Percentiles rank a stretch among this genome's conserved stretches.
phyloP scores from a whole-genome alignment of 306 rosid species.

The Astragalus glycyphyllos region DNA sequence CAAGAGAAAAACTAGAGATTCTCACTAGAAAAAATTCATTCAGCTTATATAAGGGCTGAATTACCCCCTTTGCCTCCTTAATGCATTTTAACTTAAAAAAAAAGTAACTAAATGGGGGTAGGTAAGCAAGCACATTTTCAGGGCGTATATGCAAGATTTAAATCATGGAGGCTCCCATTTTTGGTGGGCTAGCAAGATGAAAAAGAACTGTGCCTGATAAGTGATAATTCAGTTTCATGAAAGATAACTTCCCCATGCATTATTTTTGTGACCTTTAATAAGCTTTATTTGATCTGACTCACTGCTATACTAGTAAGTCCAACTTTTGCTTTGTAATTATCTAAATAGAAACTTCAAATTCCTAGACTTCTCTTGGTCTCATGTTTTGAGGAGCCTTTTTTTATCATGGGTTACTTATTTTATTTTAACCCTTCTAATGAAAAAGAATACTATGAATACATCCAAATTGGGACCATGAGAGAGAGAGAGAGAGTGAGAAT shows the following conservation, averaged over 20 bases:
- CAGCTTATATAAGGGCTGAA: too few relatives aligned
- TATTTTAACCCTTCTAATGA: conserved; percentile 39
- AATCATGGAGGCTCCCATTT: conserved; percentile 38
- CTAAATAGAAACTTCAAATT: conserved; percentile 45
- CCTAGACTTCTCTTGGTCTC: conserved; percentile 44
- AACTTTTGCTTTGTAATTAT: conserved; percentile 37
- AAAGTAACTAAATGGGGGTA: too few relatives aligned
- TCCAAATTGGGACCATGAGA: conserved; percentile 48
- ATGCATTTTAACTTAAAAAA: too few relatives aligned
- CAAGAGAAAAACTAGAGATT: too few relatives aligned
- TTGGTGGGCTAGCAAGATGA: conserved; percentile 26
- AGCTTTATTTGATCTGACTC: conserved; percentile 40
- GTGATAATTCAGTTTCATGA: conserved; percentile 36
- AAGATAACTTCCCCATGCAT: conserved; percentile 34
- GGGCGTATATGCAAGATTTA: neutral
- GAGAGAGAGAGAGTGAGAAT: conserved; percentile 18
- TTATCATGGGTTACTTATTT: conserved; percentile 34
- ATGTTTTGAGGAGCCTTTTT: conserved; percentile 40
- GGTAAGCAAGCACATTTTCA: too few relatives aligned
- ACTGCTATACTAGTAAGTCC: conserved; percentile 24
- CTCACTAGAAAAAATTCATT: too few relatives aligned
- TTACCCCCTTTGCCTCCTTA: too few relatives aligned
- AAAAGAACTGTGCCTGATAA: conserved; percentile 37
- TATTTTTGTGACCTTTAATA: conserved; percentile 36
- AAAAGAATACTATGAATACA: conserved; percentile 35